Evolutionary conservation across 2,329 filamentous ascomycete species (phyloP), one percentile per base, ranked within the genome.

Genomic region (Westerdykella ornata): DNA sequence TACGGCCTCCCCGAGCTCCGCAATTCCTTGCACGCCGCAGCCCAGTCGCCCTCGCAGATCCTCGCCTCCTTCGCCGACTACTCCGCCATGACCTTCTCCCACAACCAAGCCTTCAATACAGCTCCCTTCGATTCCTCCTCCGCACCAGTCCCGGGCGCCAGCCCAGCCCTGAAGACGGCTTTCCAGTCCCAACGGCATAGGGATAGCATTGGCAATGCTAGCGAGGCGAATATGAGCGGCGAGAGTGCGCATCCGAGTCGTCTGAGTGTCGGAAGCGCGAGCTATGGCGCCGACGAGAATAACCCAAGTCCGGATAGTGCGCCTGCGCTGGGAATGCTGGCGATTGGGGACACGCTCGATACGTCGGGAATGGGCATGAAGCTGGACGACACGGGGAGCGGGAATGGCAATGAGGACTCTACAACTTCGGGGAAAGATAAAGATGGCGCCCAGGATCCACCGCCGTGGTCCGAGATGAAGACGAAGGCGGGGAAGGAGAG

Each of bases 401-500:
- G 47, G 35, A 59, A 63, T 14, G 52, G 49, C 42, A 47, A 45
- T 12, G 55, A 58, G 36, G 48, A 50, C 19, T 53, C 50, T 5
- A 37, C 38, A 12, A 51, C 51, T 13, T 51, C 52, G 16, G 54
- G 52, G 40, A 50, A 52, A 42, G 53, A 57, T 45, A 63, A 59
- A 32, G 60, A 64, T 19, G 56, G 54, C 17, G 49, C 56, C 5
- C 52, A 51, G 13, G 64, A 65, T 12, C 53, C 57, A 9, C 72
- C 72, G 17, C 51, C 72, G 12, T 75, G 72, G 72, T 72, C 65
- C 48, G 72, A 75, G 54, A 65, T 75, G 58, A 75, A 74, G 61
- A 75, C 72, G 4, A 75, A 75, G 59, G 92, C 92, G 2, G 92
- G 92, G 13, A 98, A 97, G 66, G 92, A 97, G 65, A 80, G 92